Evolutionary conservation across 2,329 filamentous ascomycete genomes (phyloP), one percentile per base, ranked within the genome.

Genomic region (Colletotrichum ledebouriae): DNA sequence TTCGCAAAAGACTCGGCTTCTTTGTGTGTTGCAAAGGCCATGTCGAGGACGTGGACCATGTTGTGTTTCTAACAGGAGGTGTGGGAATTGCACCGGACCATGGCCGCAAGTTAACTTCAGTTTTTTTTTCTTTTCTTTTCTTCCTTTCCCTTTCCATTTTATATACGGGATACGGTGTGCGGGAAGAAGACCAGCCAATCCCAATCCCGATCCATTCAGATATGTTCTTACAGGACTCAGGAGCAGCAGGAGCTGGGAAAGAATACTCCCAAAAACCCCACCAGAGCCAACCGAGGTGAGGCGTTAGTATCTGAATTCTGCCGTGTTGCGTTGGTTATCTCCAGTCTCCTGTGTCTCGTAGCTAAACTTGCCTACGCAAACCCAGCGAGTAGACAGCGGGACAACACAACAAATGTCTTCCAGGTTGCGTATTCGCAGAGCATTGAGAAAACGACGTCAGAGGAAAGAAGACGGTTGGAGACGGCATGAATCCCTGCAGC

Each of bases 101-200:
- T 42, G 44, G n/a, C 34, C 52, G 25, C 47, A 22, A 47, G 25
- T 33, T 29, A 7, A 34, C 13, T 46, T 29, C 25, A 29, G 53
- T 42, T 12, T 12, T 12, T 12, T 22, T 22, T 2, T 4, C 22
- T 22, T 22, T 22, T 5, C 25, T 22, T 39, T 37, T 13, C 17
- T 25, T 22, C 11, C 33, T 39, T 41, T 29, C 22, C 37, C 17
- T 34, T 39, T 6, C 25, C 37, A 39, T 42, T 22, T 29, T 25
- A 47, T 6, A 29, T 29, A 29, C 25, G 25, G 57, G 50, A 59
- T 52, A 59, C 37, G 64, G 52, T 50, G 13, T 67, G 64, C 59
- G 64, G 64, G 64, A 50, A 52, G 63, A 56, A 57, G 29, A 17
- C 42, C 37, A 22, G 44, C 52, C n/a, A 59, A 34, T 33, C 34